A percentile compares a stretch with the other conserved stretches of the same genome.
These are phyloP conservation scores for Achaetomiella virescens DNA, from an alignment of 495 filamentous ascomycete species.

Conservation along the genomic window DNA sequence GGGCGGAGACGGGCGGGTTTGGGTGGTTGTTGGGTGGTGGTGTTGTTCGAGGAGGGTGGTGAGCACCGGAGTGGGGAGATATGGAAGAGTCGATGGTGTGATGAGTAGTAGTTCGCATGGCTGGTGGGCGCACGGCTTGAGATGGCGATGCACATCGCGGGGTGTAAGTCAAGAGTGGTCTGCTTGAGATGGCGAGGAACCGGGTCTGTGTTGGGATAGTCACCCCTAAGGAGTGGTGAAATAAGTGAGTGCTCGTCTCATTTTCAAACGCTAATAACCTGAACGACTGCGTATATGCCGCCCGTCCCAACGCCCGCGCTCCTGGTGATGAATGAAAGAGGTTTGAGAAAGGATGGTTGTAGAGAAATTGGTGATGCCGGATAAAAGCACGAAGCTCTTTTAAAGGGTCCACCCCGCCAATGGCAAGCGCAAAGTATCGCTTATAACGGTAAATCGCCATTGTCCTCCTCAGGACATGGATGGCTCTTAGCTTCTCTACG, in stretches of 20 bases:
- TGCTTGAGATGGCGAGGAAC: neutral
- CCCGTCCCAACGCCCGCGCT: neutral
- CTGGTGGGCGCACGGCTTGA: no score
- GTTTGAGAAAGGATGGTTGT: neutral
- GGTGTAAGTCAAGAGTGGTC: no score
- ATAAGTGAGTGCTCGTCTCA: neutral
- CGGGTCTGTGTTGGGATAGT: no score
- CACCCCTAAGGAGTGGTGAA: neutral
- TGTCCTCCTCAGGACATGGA: neutral
- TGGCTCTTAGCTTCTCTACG: neutral
- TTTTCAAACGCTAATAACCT: neutral
- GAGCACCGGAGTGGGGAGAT: neutral
- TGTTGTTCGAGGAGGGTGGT: neutral
- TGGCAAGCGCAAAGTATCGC: neutral
- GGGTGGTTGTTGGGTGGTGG: neutral
- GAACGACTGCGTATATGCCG: neutral
- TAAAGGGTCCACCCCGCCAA: conserved; percentile 3
- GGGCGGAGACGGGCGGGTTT: neutral
- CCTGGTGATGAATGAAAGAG: neutral
- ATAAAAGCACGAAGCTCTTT: neutral
- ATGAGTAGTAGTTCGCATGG: neutral
- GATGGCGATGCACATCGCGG: no score
- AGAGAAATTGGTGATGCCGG: neutral
- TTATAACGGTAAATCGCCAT: neutral
- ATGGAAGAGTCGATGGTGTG: neutral